Evolutionary conservation across 495 filamentous ascomycete species (phyloP), one percentile per base, ranked within the genome.

Genomic region (Podospora tetraspora): DNA sequence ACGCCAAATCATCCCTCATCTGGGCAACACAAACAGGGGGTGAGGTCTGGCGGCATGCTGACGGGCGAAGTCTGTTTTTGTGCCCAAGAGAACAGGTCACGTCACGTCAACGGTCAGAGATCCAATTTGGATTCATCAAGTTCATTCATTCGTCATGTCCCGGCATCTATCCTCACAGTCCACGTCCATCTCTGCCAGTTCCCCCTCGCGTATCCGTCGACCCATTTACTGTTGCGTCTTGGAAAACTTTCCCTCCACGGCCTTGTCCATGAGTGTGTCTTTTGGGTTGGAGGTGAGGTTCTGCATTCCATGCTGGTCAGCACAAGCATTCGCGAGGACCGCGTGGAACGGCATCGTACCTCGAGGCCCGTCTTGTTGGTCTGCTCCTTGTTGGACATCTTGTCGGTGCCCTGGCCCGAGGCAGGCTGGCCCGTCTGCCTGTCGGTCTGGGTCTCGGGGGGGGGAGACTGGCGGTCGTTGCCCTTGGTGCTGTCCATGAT

Each of bases 391-490:
- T 84, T 73, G n/a, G 82, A 74, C 56, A 72, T 73, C 7, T 77
- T 77, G 60, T 84, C 74, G 23, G 76, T 76, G 30, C 85, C 86
- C 70, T 89, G 83, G 70, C 92, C 88, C 58, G 81, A 79, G 37
- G 79, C 86, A 0, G 84, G 82, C 3, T 83, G 71, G 7, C 86
- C 87, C 52, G 86, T 80, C 78, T 97, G 94, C 32, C 80, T 76
- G 64, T 84, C 86, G n/a, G 84, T 75, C 75, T 91, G 90, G 62
- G 72, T 62, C 80, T 93, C 89, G 10, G 91, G 92, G 21, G 87
- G 80, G 16, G 94, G 94, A 11, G 94, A 98, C 76, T 97, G 88
- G 19, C 43, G 43, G 43, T 52, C 43, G 43, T 52, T 52, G 43
- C 43, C 43, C 43, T 52, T 52, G 43, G 43, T 52, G 43, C 43